Conservation (phyloP, 148 eudicot species). For the Amaranthus cruentus region DNA sequence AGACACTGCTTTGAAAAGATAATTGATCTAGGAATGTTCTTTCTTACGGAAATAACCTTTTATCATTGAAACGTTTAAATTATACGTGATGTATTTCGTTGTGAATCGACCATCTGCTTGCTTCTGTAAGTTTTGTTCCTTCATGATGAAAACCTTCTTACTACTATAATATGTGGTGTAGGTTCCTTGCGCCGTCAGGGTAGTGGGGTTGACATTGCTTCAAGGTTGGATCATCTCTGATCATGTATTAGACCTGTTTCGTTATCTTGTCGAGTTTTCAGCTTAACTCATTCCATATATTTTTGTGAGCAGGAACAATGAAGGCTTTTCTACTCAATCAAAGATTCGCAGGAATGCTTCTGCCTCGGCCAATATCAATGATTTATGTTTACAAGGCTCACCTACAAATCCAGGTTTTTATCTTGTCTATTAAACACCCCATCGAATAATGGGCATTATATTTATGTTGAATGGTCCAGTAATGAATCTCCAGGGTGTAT, state of each 20-base stretch:
- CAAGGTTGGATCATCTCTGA: slow-evolving; percentile 43
- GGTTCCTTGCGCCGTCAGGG: slow-evolving; percentile 75
- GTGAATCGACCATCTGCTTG: background rate
- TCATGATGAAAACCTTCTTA: background rate
- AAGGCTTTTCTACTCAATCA: slow-evolving; percentile 46
- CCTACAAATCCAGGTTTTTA: slow-evolving; percentile 58
- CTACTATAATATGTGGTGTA: slow-evolving; percentile 20
- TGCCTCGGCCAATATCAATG: slow-evolving; percentile 55
- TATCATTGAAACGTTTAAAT: too few species aligned
- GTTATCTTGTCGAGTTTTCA: background rate
- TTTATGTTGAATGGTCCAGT: slow-evolving; percentile 14
- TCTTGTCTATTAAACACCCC: slow-evolving; percentile 12
- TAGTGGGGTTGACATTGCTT: slow-evolving; percentile 63
- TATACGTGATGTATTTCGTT: too few species aligned
- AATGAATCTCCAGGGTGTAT: background rate
- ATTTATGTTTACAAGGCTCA: slow-evolving; percentile 42
- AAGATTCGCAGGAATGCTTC: slow-evolving; percentile 78
- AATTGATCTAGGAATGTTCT: too few species aligned
- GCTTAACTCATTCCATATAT: background rate
- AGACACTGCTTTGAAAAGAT: too few species aligned
- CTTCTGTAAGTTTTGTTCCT: background rate
- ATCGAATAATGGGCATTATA: background rate
- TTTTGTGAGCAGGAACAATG: slow-evolving; percentile 41
- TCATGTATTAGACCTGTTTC: background rate
- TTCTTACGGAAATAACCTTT: too few species aligned